Conservation (phyloP, 139 green algal genomes). For the Nannochloris sp. region DNA sequence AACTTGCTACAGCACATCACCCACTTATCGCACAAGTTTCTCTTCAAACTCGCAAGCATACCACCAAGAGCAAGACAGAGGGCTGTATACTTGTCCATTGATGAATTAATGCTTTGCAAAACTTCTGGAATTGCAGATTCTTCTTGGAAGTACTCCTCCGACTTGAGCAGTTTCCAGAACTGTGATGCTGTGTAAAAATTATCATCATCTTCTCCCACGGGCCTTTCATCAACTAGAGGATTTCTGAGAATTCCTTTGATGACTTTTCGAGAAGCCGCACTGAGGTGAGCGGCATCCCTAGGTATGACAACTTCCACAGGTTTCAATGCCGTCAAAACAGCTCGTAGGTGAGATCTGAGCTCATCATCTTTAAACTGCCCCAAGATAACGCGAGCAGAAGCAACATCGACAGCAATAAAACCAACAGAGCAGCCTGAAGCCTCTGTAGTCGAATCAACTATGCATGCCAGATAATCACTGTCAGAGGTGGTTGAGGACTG, state of each 20-base stretch:
- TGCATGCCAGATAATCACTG: slow-evolving; percentile 37
- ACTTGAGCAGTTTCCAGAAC: slow-evolving; percentile 9
- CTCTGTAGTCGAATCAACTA: slow-evolving; percentile 26
- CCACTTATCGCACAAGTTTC: slow-evolving; percentile 62
- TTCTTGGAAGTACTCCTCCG: background rate
- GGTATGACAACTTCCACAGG: slow-evolving; percentile 76
- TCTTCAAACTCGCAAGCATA: slow-evolving; percentile 46
- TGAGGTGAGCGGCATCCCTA: slow-evolving; percentile 12
- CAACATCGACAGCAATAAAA: slow-evolving; percentile 62
- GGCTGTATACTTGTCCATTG: background rate
- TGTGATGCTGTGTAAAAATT: slow-evolving; percentile 8
- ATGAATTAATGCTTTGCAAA: slow-evolving; percentile 3
- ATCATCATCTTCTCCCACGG: slow-evolving; percentile 10
- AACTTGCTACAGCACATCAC: slow-evolving; percentile 39
- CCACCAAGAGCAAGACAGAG: slow-evolving; percentile 29
- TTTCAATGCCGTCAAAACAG: slow-evolving; percentile 55
- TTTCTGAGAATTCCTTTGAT: slow-evolving; percentile 25
- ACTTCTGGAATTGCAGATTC: background rate
- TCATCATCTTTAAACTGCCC: slow-evolving; percentile 66
- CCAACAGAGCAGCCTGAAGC: slow-evolving; percentile 32
- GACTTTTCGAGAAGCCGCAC: slow-evolving; percentile 22
- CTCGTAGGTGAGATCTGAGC: slow-evolving; percentile 56
- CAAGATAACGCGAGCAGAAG: slow-evolving; percentile 53
- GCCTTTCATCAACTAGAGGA: slow-evolving; percentile 30
- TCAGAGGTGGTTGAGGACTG: slow-evolving; percentile 37